A percentile compares a stretch with the other conserved stretches of the same genome.
phyloP scores from a whole-genome alignment of 805 yeast species.

The Wickerhamiella sorbophila region DNA sequence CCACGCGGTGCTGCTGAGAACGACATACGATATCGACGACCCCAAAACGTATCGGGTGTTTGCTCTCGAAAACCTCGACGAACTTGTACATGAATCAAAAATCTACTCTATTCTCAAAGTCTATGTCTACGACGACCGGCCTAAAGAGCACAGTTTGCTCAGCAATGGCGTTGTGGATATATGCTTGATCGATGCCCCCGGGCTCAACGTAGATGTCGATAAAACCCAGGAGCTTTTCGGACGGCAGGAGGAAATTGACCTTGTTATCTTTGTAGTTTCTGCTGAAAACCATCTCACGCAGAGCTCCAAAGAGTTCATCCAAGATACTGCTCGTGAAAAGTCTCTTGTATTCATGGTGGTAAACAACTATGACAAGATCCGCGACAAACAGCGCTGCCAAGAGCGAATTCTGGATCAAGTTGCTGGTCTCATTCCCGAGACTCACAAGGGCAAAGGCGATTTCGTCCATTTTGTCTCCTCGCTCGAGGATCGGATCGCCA shows the following conservation, averaged over 20 bases:
- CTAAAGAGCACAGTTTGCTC: constrained; percentile 52
- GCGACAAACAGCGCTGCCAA: constrained; percentile 67
- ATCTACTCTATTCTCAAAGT: constrained; percentile 60
- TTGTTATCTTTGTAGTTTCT: constrained; percentile 89
- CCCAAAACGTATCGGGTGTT: constrained; percentile 50
- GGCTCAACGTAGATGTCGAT: constrained; percentile 80
- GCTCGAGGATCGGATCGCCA: constrained; percentile 28
- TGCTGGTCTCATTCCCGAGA: constrained; percentile 72
- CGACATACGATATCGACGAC: constrained; percentile 37
- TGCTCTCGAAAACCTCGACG: constrained; percentile 42
- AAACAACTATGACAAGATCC: constrained; percentile 77
- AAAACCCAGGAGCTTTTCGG: constrained; percentile 93
- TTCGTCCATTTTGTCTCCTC: constrained; percentile 89
- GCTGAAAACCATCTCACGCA: constrained; percentile 93
- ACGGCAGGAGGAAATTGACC: constrained; percentile 91
- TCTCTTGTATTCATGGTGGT: constrained; percentile 87
- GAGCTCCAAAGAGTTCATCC: constrained; percentile 85
- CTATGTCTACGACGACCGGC: constrained; percentile 63
- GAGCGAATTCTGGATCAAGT: constrained; percentile 72
- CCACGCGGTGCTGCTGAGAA: constrained; percentile 57
- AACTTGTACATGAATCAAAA: constrained; percentile 61
- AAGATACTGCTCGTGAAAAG: constrained; percentile 82
- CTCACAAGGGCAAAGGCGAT: constrained; percentile 74
- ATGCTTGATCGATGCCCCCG: constrained; percentile 92
- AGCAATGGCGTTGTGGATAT: constrained; percentile 88